Evolutionary conservation across 345 rosid genomes (phyloP).

Genomic region (Gossypium arboreum): DNA sequence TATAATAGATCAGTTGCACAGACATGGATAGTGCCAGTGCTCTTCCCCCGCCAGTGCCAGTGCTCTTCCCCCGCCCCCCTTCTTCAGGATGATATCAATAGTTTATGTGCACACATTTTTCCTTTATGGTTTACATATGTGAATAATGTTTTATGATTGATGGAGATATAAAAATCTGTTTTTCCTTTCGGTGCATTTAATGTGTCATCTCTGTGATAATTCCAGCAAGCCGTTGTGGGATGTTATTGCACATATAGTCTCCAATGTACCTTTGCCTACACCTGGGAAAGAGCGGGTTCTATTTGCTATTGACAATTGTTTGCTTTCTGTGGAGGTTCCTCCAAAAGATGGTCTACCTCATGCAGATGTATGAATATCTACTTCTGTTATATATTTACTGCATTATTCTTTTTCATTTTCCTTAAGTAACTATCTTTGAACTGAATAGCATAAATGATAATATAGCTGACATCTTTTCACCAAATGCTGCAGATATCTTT

Average conservation of each 20-base stretch:
- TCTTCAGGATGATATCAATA: background rate
- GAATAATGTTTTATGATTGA: background rate
- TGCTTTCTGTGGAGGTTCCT: constrained; percentile 90
- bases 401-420: constrained; percentile 7
- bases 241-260: constrained; percentile 61
- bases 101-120: background rate
- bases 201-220: constrained; percentile 32
- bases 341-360: constrained; percentile 88
- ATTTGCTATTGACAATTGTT: constrained; percentile 80
- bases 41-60: too few species aligned
- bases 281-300: constrained; percentile 89
- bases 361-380: constrained; percentile 67
- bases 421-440: constrained; percentile 1
- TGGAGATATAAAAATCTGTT: constrained; percentile 3
- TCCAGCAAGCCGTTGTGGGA: constrained; percentile 98
- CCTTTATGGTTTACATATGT: background rate
- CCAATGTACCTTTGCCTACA: constrained; percentile 87
- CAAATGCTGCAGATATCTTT: constrained; percentile 81
- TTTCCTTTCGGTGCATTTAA: constrained; percentile 23
- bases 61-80: too few species aligned
- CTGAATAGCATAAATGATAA: background rate
- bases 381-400: constrained; percentile 11
- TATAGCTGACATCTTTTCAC: constrained; percentile 5
- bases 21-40: background rate
- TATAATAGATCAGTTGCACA: background rate